phyloP scores from a whole-genome alignment of 192 early-diverging fungal genomes.

The Coemansia sp. region DNA sequence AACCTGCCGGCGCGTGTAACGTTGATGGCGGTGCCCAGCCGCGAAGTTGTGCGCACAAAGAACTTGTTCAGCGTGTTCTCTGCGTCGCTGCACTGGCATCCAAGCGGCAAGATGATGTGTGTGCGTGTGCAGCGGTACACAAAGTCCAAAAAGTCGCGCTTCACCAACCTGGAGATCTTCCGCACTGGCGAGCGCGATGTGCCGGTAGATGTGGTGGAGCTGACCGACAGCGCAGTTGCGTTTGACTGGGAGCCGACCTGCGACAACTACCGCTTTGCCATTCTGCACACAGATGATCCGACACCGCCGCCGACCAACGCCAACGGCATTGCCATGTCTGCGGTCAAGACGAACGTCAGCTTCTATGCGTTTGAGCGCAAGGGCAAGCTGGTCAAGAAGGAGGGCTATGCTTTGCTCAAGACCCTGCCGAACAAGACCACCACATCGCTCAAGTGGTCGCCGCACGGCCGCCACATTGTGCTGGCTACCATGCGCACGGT shows the following conservation, averaged over 20 bases:
- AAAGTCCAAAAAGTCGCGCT: slow-evolving; percentile 88
- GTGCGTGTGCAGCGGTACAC: slow-evolving; percentile 89
- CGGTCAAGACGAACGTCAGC: slow-evolving; percentile 68
- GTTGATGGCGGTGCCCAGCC: slow-evolving; percentile 75
- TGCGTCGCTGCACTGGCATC: slow-evolving; percentile 91
- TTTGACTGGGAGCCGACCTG: slow-evolving; percentile 96
- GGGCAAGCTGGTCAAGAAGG: slow-evolving; percentile 62
- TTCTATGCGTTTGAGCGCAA: slow-evolving; percentile 85
- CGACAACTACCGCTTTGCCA: slow-evolving; percentile 74
- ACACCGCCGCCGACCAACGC: slow-evolving; percentile 55
- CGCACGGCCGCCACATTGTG: slow-evolving; percentile 89
- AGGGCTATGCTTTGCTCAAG: slow-evolving; percentile 81
- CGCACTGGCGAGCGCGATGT: slow-evolving; percentile 85
- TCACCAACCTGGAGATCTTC: slow-evolving; percentile 95
- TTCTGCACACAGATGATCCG: slow-evolving; percentile 79
- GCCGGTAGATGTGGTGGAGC: slow-evolving; percentile 95
- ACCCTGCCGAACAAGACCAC: slow-evolving; percentile 77
- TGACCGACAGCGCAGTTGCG: slow-evolving; percentile 79
- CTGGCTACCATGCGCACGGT: slow-evolving; percentile 79
- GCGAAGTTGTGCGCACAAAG: slow-evolving; percentile 90
- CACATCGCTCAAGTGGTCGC: slow-evolving; percentile 91
- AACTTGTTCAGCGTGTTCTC: slow-evolving; percentile 94
- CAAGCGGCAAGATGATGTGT: slow-evolving; percentile 82
- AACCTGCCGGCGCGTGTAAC: slow-evolving; percentile 98
- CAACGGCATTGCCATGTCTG: slow-evolving; percentile 52